These are phyloP conservation scores for Clarireedia homoeocarpa DNA, from an alignment of 2,329 filamentous ascomycete genomes.

Conservation along the genomic window DNA sequence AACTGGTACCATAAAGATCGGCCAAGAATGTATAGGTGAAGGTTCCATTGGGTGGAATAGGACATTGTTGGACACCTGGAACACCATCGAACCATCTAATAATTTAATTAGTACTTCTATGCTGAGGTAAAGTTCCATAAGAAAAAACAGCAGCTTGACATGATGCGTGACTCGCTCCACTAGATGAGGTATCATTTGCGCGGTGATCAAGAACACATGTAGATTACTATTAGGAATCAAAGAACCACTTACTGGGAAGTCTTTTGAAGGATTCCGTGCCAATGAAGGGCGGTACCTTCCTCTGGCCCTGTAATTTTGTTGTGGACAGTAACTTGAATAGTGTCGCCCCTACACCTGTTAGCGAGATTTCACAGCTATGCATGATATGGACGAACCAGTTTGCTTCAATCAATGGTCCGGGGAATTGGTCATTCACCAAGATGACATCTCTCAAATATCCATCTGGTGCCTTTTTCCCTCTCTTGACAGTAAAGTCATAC, in stretches of 20 bases:
- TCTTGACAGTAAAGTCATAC: slow-evolving; percentile 27
- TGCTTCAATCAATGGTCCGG: slow-evolving; percentile 30
- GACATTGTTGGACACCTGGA: slow-evolving; percentile 51
- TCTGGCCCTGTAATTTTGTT: slow-evolving; percentile 51
- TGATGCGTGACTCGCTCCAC: no score
- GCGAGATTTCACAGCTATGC: not conserved
- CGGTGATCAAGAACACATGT: no score
- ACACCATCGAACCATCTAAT: slow-evolving; percentile 33
- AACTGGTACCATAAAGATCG: slow-evolving; percentile 24
- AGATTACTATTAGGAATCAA: no score
- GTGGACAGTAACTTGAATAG: slow-evolving; percentile 55
- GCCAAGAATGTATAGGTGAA: slow-evolving; percentile 25
- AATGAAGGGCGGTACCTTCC: slow-evolving; percentile 34
- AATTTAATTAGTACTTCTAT: slow-evolving; percentile 4
- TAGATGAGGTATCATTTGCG: no score
- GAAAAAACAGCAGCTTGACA: no score
- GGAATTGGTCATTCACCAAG: slow-evolving; percentile 29
- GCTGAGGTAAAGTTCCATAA: no score
- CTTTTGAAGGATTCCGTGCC: slow-evolving; percentile 42
- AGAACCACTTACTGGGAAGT: slow-evolving; percentile 12
- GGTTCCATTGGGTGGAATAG: slow-evolving; percentile 43
- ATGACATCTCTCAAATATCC: slow-evolving; percentile 44
- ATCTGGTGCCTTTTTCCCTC: slow-evolving; percentile 30
- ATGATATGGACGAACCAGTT: slow-evolving; percentile 22
- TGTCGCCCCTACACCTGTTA: slow-evolving; percentile 25